Base-by-base conservation (phyloP, 768 basidiomycete species). In the Hirschioporus abietinus region DNA sequence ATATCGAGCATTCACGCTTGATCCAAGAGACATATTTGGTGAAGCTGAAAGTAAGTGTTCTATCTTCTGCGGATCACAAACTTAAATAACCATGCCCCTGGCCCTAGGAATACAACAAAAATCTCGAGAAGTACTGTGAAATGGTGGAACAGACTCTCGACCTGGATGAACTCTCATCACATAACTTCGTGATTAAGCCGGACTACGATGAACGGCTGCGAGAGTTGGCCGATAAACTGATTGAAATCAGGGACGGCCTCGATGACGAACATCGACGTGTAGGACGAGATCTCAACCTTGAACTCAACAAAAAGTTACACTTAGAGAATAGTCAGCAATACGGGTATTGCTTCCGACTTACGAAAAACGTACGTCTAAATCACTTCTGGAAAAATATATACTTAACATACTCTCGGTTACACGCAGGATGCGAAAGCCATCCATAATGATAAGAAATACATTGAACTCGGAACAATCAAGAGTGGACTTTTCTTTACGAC, bases 61-160 rank as follows among this genome's bases (percentile, higher is more conserved):
- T 24, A 12, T 35, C 59, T 26, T 23, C 23, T 35, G 64, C n/a
- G 30, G 30, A 30, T n/a, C n/a, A n/a, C n/a, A n/a, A 35, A 15
- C 30, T 26, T 66, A 23, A 30, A 63, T 58, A 65, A 63, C 63
- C 64, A 24, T 27, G 12, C 27, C 42, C 34, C 1, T 61, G 58
- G n/a, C 9, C 52, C n/a, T 70, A 96, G 94, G 82, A 88, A 69
- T 83, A 86, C 68, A 78, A 84, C 20, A 76, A 74, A 0, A 87
- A 80, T 63, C 84, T 99, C 5, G 81, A 81, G 15, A 93, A 93
- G 73, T 96, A 95, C 71, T 82, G 84, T 1, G 92, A 95, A 68
- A 96, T 99, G 92, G 96, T 99, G 1, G 95, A 99, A 75, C 88
- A 93, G 68, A 99, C 97, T 0, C 86, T 99, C 58, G 97, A 99